Percentiles rank a stretch among this genome's conserved stretches.
These are phyloP conservation scores for Syzygium oleosum DNA, from an alignment of 345 rosid species.

Conservation along the genomic window DNA sequence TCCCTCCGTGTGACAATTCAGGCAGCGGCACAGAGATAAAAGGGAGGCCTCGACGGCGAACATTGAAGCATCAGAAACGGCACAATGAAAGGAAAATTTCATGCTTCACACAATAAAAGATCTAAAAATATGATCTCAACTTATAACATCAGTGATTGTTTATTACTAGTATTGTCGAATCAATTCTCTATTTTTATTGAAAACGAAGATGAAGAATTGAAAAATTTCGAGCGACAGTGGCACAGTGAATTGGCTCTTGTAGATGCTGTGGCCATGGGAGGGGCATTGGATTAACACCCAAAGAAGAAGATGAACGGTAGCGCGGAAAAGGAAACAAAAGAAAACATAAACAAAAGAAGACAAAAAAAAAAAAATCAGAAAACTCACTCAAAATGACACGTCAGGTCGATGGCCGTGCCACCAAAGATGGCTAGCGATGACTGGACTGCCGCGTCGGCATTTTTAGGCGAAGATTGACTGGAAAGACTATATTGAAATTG, in stretches of 20 bases:
- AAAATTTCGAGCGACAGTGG: neutral
- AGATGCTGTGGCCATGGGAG: neutral
- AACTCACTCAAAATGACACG: neutral
- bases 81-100: neutral
- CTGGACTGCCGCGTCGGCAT: fast-evolving
- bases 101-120: neutral
- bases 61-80: neutral
- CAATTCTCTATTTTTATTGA: neutral
- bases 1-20: neutral
- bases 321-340: neutral
- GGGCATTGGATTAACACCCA: neutral
- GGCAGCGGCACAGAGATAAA: neutral
- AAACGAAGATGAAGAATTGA: neutral
- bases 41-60: neutral
- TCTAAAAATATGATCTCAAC: neutral
- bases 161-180: neutral
- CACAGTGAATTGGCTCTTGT: neutral
- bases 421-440: fast-evolving
- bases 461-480: no score
- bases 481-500: neutral
- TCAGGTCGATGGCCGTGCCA: fast-evolving
- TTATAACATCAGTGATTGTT: neutral
- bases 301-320: neutral
- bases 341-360: neutral
- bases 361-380: neutral